A percentile compares a stretch with the other conserved stretches of the same genome.
These are phyloP conservation scores for Metschnikowia proteae DNA, from an alignment of 805 yeast genomes.

Conservation along the genomic window DNA sequence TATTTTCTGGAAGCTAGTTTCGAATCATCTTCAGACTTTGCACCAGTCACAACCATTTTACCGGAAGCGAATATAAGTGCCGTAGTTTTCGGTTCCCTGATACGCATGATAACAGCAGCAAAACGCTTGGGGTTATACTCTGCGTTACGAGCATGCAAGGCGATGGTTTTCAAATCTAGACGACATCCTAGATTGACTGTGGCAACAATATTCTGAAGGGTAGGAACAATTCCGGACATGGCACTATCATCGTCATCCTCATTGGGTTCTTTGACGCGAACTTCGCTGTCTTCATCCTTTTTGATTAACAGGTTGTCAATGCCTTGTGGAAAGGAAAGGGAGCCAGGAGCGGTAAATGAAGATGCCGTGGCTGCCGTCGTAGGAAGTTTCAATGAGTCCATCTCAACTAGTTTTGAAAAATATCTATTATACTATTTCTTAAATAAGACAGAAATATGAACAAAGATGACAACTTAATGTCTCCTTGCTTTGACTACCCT, in stretches of 20 bases:
- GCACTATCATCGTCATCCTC: slow-evolving; percentile 60
- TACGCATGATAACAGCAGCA: slow-evolving; percentile 99
- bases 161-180: slow-evolving; percentile 92
- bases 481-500: slow-evolving; percentile 24
- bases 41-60: slow-evolving; percentile 99
- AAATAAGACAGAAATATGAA: slow-evolving; percentile 7
- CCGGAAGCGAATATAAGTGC: slow-evolving; percentile 98
- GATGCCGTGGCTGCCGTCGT: slow-evolving; percentile 75
- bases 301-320: slow-evolving; percentile 21
- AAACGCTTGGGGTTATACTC: slow-evolving; percentile 98
- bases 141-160: slow-evolving; percentile 97
- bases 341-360: slow-evolving; percentile 64
- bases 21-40: slow-evolving; percentile 97
- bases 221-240: slow-evolving; percentile 94
- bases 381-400: slow-evolving; percentile 75
- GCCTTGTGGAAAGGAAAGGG: slow-evolving; percentile 61
- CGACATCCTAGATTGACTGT: slow-evolving; percentile 96
- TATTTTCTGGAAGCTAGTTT: slow-evolving; percentile 95
- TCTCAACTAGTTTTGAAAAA: slow-evolving; percentile 19
- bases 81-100: slow-evolving; percentile 97
- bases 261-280: slow-evolving; percentile 32
- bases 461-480: slow-evolving; percentile 43
- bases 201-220: slow-evolving; percentile 93
- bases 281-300: slow-evolving; percentile 16
- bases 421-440: slow-evolving; percentile 13